These are phyloP conservation scores for Cryptococcus depauperatus DNA, from an alignment of 1,284 basidiomycete genomes.

Conservation along the genomic window DNA sequence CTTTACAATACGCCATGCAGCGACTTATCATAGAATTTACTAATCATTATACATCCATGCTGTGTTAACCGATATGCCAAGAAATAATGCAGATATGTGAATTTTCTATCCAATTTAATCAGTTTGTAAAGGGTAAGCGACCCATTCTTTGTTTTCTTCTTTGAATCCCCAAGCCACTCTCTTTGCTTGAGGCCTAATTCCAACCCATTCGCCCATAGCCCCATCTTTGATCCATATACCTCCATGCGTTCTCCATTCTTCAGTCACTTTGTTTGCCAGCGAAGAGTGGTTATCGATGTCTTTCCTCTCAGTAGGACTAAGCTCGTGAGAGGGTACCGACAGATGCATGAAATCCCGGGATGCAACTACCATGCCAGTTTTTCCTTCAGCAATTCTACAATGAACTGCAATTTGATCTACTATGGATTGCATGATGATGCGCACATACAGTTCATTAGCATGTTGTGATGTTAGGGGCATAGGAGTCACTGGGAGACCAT, in stretches of 20 bases:
- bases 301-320: constrained; percentile 27
- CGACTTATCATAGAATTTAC: too few species aligned
- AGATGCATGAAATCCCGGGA: constrained; percentile 63
- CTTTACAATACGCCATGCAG: too few species aligned
- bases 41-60: too few species aligned
- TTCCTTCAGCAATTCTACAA: constrained; percentile 34
- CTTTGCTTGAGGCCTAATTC: constrained; percentile 12
- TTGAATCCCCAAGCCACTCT: not conserved
- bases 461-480: constrained; percentile 22
- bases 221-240: constrained; percentile 23
- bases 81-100: too few species aligned
- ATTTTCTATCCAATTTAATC: too few species aligned
- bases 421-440: constrained; percentile 44
- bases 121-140: too few species aligned
- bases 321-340: constrained; percentile 48
- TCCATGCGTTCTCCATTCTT: constrained; percentile 25
- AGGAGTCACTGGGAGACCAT: constrained; percentile 13
- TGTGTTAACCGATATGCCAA: too few species aligned
- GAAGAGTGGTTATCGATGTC: constrained; percentile 63
- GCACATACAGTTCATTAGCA: constrained; percentile 41
- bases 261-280: constrained; percentile 60
- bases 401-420: constrained; percentile 38
- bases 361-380: constrained; percentile 49
- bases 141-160: not conserved
- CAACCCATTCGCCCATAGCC: constrained; percentile 20